Conservation (phyloP, 345 rosid species). For the Jatropha curcas region DNA sequence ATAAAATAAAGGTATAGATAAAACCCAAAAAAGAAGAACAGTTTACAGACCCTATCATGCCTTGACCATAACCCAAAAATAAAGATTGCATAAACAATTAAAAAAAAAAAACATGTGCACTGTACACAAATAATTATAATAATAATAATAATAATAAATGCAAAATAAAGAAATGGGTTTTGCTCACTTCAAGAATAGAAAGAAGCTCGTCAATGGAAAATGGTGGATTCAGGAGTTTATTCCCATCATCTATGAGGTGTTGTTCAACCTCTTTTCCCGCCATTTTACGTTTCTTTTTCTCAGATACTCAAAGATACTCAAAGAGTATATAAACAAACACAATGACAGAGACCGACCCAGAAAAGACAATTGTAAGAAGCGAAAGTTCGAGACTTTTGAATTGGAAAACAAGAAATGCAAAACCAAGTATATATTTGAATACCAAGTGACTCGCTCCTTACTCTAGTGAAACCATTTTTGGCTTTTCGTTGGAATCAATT, state of each 20-base stretch:
- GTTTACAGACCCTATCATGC: neutral
- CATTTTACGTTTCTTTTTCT: conserved; percentile 1
- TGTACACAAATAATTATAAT: neutral
- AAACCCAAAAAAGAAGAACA: neutral
- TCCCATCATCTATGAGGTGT: conserved; percentile 8
- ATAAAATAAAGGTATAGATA: neutral
- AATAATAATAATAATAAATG: no score
- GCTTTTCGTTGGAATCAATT: conserved; percentile 5
- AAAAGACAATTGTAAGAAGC: neutral
- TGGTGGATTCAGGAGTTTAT: conserved; percentile 11
- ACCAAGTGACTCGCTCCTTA: neutral
- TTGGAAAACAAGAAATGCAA: conserved; percentile 3
- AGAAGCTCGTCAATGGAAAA: conserved; percentile 15
- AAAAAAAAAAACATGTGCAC: neutral
- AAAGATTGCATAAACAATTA: neutral
- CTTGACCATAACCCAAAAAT: neutral
- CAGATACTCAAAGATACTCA: neutral
- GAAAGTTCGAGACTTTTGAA: neutral
- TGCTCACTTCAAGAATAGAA: conserved; percentile 14
- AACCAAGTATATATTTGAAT: neutral
- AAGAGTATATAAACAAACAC: neutral
- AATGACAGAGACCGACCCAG: conserved; percentile 6
- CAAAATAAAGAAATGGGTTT: neutral
- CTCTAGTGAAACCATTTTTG: neutral
- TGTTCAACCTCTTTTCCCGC: conserved; percentile 14